These are phyloP conservation scores for Rhipidocladum racemiflorum DNA, from an alignment of 176 grass and related monocot species.

Conservation along the genomic window DNA sequence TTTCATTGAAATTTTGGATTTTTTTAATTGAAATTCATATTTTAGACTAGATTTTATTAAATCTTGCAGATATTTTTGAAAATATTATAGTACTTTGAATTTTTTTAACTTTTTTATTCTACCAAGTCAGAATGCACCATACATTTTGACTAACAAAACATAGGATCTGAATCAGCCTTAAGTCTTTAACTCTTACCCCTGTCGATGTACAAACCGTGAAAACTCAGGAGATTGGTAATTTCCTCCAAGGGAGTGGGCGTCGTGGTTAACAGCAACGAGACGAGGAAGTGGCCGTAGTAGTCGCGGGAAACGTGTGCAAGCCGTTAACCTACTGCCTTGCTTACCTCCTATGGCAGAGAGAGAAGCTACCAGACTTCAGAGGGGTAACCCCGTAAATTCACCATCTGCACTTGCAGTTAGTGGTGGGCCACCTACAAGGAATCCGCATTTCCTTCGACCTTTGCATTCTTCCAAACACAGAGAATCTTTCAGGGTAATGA, in stretches of 20 bases:
- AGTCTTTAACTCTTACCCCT: too few species aligned
- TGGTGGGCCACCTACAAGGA: conserved; percentile 22
- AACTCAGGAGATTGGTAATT: not conserved
- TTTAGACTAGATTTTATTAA: too few species aligned
- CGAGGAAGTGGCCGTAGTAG: conserved; percentile 18
- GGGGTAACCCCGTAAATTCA: not conserved
- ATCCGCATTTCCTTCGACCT: conserved; percentile 27
- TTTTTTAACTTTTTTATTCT: too few species aligned
- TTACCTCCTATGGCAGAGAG: conserved; percentile 28
- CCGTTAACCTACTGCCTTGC: conserved; percentile 41
- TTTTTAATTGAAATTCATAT: too few species aligned
- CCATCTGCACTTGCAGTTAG: not conserved
- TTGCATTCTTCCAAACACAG: conserved; percentile 5
- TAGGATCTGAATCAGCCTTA: too few species aligned
- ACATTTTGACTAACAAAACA: too few species aligned
- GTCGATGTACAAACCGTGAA: not conserved
- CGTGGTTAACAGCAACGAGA: conserved; percentile 16
- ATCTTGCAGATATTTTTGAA: too few species aligned
- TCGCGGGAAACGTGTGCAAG: conserved; percentile 51
- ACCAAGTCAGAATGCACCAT: too few species aligned
- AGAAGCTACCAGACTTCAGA: not conserved
- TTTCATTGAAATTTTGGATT: too few species aligned
- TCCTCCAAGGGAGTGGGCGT: not conserved
- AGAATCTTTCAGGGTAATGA: conserved; percentile 35
- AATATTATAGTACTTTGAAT: too few species aligned